Conservation (phyloP, 192 early-diverging fungal genomes). For the Radiomyces spectabilis region DNA sequence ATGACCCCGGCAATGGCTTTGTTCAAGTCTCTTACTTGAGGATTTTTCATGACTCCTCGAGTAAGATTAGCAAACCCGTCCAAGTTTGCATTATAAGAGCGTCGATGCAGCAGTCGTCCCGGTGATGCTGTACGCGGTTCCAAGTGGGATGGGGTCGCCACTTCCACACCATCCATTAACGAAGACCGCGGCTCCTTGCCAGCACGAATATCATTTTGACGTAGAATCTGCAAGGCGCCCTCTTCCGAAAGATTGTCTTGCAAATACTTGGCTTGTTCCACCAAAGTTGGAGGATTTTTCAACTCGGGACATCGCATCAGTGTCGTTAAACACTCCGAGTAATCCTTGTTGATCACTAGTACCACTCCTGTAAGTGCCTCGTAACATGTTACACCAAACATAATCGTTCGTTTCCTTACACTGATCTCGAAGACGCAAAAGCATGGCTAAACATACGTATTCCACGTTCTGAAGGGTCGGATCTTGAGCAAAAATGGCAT, state of each 20-base stretch:
- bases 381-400: background rate
- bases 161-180: background rate
- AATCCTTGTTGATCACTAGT: conserved; percentile 54
- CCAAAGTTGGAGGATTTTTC: conserved; percentile 38
- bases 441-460: conserved; percentile 71
- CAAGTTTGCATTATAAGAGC: conserved; percentile 3
- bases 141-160: background rate
- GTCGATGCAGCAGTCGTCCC: background rate
- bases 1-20: conserved; percentile 43
- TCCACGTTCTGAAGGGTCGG: conserved; percentile 69
- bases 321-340: conserved; percentile 53
- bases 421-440: conserved; percentile 60
- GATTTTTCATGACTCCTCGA: conserved; percentile 47
- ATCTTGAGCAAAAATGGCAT: conserved; percentile 84
- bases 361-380: too few species aligned
- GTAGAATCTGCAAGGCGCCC: conserved; percentile 42
- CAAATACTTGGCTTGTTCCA: conserved; percentile 59
- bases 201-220: conserved; percentile 44
- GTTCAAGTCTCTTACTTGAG: conserved; percentile 42
- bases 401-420: conserved; percentile 42
- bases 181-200: conserved; percentile 26
- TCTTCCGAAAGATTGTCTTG: conserved; percentile 46
- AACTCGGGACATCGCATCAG: conserved; percentile 56
- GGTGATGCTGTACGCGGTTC: background rate
- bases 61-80: conserved; percentile 27